Evolutionary conservation across 2,329 filamentous ascomycete species (phyloP).

Genomic region (Xylariales sp.): DNA sequence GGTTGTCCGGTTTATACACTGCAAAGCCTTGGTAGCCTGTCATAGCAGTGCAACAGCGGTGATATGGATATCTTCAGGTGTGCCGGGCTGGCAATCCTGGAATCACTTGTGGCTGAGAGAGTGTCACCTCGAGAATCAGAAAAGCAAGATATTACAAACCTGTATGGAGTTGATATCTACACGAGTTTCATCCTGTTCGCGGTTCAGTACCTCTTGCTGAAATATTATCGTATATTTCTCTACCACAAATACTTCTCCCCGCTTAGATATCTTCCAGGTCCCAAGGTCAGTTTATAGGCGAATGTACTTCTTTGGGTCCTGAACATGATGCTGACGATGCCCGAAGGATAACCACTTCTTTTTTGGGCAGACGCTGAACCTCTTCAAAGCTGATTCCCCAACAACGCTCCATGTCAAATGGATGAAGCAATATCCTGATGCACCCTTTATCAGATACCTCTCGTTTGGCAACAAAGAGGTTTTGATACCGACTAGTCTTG

Average conservation of each 20-base stretch:
- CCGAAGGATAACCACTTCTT: background rate
- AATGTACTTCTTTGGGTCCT: too few relatives aligned
- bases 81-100: too few relatives aligned
- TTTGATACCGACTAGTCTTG: background rate
- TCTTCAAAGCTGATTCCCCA: background rate
- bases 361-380: background rate
- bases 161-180: background rate
- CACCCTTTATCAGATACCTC: background rate
- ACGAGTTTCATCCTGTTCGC: slow-evolving; percentile 6
- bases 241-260: slow-evolving; percentile 13
- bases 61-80: too few relatives aligned
- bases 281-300: slow-evolving; percentile 12
- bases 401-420: background rate
- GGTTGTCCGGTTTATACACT: too few relatives aligned
- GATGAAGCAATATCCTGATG: background rate
- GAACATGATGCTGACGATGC: too few relatives aligned
- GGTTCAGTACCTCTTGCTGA: slow-evolving; percentile 9
- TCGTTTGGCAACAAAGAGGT: background rate
- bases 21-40: too few relatives aligned
- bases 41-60: too few relatives aligned
- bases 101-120: too few relatives aligned
- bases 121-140: too few relatives aligned
- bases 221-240: slow-evolving; percentile 10
- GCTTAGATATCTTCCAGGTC: slow-evolving; percentile 11
- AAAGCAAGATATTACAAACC: background rate